phyloP scores from a whole-genome alignment of 2,329 filamentous ascomycete genomes.

The Monascus ruber region DNA sequence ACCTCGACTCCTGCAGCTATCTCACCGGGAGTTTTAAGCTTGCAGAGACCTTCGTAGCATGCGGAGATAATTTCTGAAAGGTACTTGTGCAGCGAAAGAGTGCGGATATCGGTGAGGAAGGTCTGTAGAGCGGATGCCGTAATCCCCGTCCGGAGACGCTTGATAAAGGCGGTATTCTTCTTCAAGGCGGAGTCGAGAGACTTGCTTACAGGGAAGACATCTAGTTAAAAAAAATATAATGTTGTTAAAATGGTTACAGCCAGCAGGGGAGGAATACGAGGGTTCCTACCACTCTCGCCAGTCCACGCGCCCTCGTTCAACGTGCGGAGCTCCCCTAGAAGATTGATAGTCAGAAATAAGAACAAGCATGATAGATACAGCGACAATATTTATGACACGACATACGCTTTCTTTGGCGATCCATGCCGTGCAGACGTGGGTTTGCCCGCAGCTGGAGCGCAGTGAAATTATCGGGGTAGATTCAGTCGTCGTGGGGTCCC shows the following conservation, averaged over 20 bases:
- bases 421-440: constrained; percentile 27
- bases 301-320: constrained; percentile 82
- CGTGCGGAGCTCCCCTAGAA: constrained; percentile 73
- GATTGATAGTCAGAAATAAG: not conserved
- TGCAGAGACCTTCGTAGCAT: constrained; percentile 87
- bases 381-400: constrained; percentile 1
- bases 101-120: constrained; percentile 81
- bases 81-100: constrained; percentile 88
- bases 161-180: constrained; percentile 98
- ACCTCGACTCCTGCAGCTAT: constrained; percentile 87
- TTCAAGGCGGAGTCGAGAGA: constrained; percentile 90
- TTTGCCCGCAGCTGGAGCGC: constrained; percentile 4
- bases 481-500: constrained; percentile 24
- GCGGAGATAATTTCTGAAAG: constrained; percentile 93
- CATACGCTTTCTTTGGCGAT: constrained; percentile 40
- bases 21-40: constrained; percentile 82
- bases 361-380: constrained; percentile 1
- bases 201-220: constrained; percentile 63
- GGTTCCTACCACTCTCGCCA: constrained; percentile 62
- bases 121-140: constrained; percentile 67
- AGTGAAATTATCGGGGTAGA: constrained; percentile 2
- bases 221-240: constrained; percentile 33
- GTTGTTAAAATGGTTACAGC: constrained; percentile 3
- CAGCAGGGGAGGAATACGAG: constrained; percentile 10
- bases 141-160: constrained; percentile 82